A percentile compares a stretch with the other conserved stretches of the same genome.
phyloP scores from a whole-genome alignment of 2,329 filamentous ascomycete genomes.

The Tolypocladium ovalisporum region DNA sequence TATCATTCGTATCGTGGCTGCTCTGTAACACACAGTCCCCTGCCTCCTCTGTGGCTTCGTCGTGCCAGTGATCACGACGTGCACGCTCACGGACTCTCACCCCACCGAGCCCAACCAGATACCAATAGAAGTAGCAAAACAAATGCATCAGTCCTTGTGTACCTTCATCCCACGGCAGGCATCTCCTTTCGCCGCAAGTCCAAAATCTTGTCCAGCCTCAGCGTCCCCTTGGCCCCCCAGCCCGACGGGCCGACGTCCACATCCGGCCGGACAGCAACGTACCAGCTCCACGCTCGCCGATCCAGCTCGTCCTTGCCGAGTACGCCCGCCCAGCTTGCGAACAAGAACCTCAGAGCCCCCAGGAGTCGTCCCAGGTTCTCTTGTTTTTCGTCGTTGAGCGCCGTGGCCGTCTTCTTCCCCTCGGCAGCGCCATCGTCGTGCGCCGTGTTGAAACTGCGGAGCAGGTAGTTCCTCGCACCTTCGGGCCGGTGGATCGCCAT shows the following conservation, averaged over 20 bases:
- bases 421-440: conserved; percentile 7
- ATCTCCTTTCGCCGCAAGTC: conserved; percentile 31
- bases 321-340: conserved; percentile 60
- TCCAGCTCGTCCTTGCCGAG: conserved; percentile 59
- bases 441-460: conserved; percentile 46
- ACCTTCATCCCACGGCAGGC: not conserved
- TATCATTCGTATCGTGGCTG: not conserved
- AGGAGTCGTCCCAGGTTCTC: conserved; percentile 60
- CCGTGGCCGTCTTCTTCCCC: conserved; percentile 39
- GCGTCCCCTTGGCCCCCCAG: conserved; percentile 70
- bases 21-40: not conserved
- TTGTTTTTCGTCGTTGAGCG: conserved; percentile 49
- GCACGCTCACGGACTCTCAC: not conserved
- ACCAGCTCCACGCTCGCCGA: conserved; percentile 71
- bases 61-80: not conserved
- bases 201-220: conserved; percentile 58
- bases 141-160: not conserved
- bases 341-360: conserved; percentile 60
- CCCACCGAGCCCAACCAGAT: not conserved
- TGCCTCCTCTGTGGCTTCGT: not conserved
- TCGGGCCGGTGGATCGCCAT: conserved; percentile 69
- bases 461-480: conserved; percentile 47
- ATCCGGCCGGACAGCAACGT: conserved; percentile 63
- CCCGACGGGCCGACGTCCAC: conserved; percentile 64
- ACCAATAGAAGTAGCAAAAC: not conserved